Base-by-base conservation (phyloP, 768 basidiomycete species). In the Tricholomella constricta region DNA sequence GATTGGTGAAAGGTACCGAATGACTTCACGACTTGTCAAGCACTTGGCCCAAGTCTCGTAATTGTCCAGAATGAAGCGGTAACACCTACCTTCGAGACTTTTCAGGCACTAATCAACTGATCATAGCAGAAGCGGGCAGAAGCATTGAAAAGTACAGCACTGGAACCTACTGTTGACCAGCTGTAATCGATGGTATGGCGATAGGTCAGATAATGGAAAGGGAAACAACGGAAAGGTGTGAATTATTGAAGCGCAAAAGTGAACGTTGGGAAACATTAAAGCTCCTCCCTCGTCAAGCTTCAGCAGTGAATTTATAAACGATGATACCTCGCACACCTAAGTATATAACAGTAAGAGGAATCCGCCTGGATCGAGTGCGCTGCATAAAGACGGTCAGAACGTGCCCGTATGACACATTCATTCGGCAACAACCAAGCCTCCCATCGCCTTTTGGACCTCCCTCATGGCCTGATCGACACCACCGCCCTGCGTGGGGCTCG, bases 381-480 rank as follows among this genome's bases (percentile, higher is more conserved):
- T 29, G 41, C 41, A 54, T 37, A 36, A 36, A 40, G 54, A 42
- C 40, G 51, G 46, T 56, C 51, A 35, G 34, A 51, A 35, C 42
- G 35, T 40, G 51, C 45, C 38, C 19, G 14, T 36, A 26, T 22
- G 45, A 40, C n/a, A 41, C 25, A 58, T 62, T 81, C 70, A 91
- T 78, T 91, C 89, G 48, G 85, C 85, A 53, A 88, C 84, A 46
- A 82, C 76, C 62, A 91, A 77, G 44, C 85, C 81, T 62, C 83
- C 85, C 85, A 91, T 86, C 20, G 83, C 84, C 73, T 85, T 81
- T 70, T 89, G 86, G 34, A 89, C 79, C 54, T 87, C 85, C 52
- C 79, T 77, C 70, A 89, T 81, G 36, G 75, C 77, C 55, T 76
- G 82, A 62, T 81, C 86, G 44, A 78, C 72, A 29, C 77, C 75